phyloP scores from a whole-genome alignment of 1,284 basidiomycete species.

The Sphagnurus paluster region DNA sequence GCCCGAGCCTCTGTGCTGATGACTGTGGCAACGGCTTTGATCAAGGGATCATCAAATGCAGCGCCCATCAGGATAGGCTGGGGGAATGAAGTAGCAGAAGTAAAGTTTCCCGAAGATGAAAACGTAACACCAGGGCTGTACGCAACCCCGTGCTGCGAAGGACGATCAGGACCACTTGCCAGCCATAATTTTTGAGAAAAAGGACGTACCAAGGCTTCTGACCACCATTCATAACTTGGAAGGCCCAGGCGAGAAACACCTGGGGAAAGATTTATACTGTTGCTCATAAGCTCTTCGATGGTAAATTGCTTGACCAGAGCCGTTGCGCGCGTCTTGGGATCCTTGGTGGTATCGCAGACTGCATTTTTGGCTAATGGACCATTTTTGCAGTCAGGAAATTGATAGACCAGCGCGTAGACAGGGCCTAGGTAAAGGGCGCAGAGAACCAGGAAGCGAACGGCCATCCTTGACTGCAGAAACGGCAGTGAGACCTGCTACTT shows the following conservation, averaged over 20 bases:
- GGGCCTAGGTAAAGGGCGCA: constrained; percentile 5
- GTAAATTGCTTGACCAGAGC: constrained; percentile 50
- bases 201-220: constrained; percentile 41
- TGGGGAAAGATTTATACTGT: constrained; percentile 47
- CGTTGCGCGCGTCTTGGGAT: constrained; percentile 45
- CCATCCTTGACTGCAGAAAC: constrained; percentile 1
- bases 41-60: constrained; percentile 69
- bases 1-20: constrained; percentile 58
- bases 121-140: constrained; percentile 52
- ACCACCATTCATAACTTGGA: constrained; percentile 56
- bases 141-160: constrained; percentile 50
- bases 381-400: constrained; percentile 49
- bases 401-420: constrained; percentile 25
- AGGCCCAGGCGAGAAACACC: constrained; percentile 53
- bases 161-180: neutral
- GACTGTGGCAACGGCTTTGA: constrained; percentile 45
- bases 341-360: constrained; percentile 49
- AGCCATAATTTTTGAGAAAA: constrained; percentile 21
- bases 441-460: constrained; percentile 1
- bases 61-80: constrained; percentile 90
- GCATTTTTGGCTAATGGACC: constrained; percentile 44
- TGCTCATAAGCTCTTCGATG: constrained; percentile 47
- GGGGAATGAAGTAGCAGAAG: constrained; percentile 58
- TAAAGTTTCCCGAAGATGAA: constrained; percentile 47
- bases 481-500: too few relatives aligned